Evolutionary conservation across 345 rosid species (phyloP).

Genomic region (Durio zibethinus): DNA sequence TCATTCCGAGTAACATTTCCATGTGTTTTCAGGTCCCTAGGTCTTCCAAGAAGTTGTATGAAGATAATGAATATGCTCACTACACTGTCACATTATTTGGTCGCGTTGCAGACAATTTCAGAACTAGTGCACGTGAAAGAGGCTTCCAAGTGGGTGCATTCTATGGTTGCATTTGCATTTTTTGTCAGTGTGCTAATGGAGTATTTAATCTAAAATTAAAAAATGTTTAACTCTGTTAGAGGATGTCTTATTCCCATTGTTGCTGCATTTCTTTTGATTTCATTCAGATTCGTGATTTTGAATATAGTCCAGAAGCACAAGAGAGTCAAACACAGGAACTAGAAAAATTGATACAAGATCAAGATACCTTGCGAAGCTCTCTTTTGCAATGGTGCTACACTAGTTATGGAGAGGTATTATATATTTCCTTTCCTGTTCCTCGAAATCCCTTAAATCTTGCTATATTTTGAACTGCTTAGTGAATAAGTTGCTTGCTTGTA

Average conservation of each 20-base stretch:
- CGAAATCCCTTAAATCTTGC: not conserved
- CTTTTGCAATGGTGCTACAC: conserved; percentile 98
- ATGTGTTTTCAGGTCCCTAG: conserved; percentile 75
- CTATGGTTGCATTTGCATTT: conserved; percentile 3
- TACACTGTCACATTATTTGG: conserved; percentile 79
- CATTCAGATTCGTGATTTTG: conserved; percentile 84
- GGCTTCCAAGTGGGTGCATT: conserved; percentile 80
- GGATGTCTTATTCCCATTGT: conserved; percentile 5
- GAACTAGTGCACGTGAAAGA: conserved; percentile 72
- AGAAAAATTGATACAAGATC: conserved; percentile 70
- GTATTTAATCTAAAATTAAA: not conserved
- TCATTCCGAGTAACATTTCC: conserved; percentile 4
- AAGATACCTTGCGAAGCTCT: conserved; percentile 73
- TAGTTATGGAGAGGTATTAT: conserved; percentile 89
- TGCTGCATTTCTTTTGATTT: conserved; percentile 11
- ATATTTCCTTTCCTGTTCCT: not conserved
- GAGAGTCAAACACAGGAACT: conserved; percentile 82
- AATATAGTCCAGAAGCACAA: conserved; percentile 82
- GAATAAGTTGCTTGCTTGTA: conserved; percentile 29
- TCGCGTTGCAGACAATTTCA: conserved; percentile 94
- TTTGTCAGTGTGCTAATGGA: not conserved
- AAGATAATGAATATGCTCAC: conserved; percentile 98
- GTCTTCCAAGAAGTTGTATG: conserved; percentile 84
- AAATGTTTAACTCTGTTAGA: not conserved
- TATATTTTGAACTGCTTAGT: not conserved